Conservation (phyloP, 345 rosid species). For the Rhizophora apiculata region DNA sequence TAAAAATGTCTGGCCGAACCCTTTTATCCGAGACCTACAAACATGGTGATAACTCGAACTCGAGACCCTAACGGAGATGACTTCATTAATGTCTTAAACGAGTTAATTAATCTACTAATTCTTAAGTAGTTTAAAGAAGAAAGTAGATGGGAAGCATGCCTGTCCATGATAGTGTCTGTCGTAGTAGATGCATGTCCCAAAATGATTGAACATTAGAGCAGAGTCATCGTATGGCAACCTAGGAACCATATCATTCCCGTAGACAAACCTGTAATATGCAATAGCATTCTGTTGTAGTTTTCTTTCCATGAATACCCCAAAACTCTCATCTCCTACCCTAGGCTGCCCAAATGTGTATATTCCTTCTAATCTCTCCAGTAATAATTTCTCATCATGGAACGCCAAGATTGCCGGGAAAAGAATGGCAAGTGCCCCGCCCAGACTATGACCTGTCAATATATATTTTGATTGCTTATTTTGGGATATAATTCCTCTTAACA, state of each 20-base stretch:
- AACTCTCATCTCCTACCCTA: constrained; percentile 62
- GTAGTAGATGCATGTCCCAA: constrained; percentile 58
- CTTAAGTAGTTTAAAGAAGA: background rate
- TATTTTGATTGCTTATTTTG: constrained; percentile 34
- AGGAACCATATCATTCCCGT: constrained; percentile 62
- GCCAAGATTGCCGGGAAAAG: constrained; percentile 52
- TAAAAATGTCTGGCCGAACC: too few species aligned
- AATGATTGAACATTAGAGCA: constrained; percentile 72
- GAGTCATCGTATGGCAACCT: constrained; percentile 52
- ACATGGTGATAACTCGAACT: too few species aligned
- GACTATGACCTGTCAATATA: constrained; percentile 66
- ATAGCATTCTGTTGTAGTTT: constrained; percentile 36
- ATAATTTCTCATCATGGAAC: constrained; percentile 44
- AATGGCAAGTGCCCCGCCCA: constrained; percentile 76
- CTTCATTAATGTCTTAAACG: background rate
- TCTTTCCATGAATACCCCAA: constrained; percentile 53
- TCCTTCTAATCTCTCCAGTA: constrained; percentile 55
- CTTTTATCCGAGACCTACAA: too few species aligned
- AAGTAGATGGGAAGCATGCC: constrained; percentile 20
- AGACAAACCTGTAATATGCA: constrained; percentile 56
- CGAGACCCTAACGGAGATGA: too few species aligned
- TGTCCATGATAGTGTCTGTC: constrained; percentile 41
- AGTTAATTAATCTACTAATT: background rate
- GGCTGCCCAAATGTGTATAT: constrained; percentile 79
- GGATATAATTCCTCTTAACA: constrained; percentile 29